Base-by-base conservation (phyloP, 1,284 basidiomycete species). In the Fereydounia khargensis region DNA sequence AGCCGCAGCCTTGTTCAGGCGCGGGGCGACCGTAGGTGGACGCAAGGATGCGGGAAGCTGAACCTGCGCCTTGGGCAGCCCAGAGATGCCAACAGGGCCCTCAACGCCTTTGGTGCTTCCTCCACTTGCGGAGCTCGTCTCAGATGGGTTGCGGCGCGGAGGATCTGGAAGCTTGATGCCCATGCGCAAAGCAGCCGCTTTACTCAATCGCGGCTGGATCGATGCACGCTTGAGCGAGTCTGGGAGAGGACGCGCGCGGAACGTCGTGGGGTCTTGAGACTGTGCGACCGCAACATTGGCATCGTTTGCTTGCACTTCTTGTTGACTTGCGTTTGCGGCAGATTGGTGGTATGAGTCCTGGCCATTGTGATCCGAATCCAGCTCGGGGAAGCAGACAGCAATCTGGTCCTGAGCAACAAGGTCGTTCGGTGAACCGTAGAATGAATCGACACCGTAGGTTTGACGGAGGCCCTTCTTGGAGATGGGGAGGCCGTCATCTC, bases 121-220 rank as follows among this genome's bases (percentile, higher is more conserved):
- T 3, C 43, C 37, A n/a, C 56, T 43, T 7, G 19, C 11, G n/a
- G 33, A 10, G 16, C 20, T 9, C 17, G 35, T 10, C 18, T 27
- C 23, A 13, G 40, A 42, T 17, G 35, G 14, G 23, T n/a, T 13
- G 19, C 30, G n/a, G 17, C 37, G 27, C 11, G 22, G 56, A 23
- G 33, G 39, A 6, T 44, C 40, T 4, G 63, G 49, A 14, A 70
- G 35, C 39, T 51, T 33, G 7, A 77, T 35, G 19, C 77, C 77
- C 42, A 77, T 73, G 5, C 89, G 83, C 4, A 91, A 80, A 4
- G 86, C 84, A 0, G 89, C 87, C 0, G 87, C 84, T 43, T 84
- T 84, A 7, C 86, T 86, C 47, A 84, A 84, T 28, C 89, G 84
- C 0, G 89, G 89, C 19, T 84, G 80, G 50, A 88, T 88, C 55